A percentile compares a stretch with the other conserved stretches of the same genome.
Evolutionary conservation across 441 rosid genomes (phyloP).

Genomic region (Brassica hybrid): DNA sequence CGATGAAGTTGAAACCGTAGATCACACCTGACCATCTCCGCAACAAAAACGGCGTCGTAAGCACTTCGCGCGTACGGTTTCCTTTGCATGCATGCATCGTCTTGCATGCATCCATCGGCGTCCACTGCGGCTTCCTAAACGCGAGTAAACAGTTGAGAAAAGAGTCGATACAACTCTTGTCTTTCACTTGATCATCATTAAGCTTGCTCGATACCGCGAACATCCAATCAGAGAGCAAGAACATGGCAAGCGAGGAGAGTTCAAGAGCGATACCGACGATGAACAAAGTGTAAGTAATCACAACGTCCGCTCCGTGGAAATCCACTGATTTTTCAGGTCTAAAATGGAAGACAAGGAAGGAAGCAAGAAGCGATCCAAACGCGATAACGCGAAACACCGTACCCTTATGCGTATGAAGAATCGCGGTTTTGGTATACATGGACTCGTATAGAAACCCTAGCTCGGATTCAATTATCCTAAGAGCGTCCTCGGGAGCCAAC

Average conservation of each 20-base stretch:
- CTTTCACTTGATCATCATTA: conserved; percentile 13
- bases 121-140: conserved; percentile 40
- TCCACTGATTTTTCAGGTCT: conserved; percentile 4
- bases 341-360: conserved; percentile 45
- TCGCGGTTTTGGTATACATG: conserved; percentile 51
- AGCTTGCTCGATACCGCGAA: conserved; percentile 29
- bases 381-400: conserved; percentile 41
- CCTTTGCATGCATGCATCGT: not conserved
- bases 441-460: conserved; percentile 63
- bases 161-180: not conserved
- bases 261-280: conserved; percentile 55
- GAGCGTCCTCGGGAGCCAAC: conserved; percentile 43
- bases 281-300: conserved; percentile 52
- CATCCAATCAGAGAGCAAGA: conserved; percentile 59
- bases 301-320: conserved; percentile 40
- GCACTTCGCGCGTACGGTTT: not conserved
- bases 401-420: conserved; percentile 40
- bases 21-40: conserved; percentile 56
- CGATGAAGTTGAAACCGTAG: conserved; percentile 44
- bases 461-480: conserved; percentile 56
- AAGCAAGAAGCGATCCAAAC: conserved; percentile 35
- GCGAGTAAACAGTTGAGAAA: no score
- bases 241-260: conserved; percentile 32
- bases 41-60: conserved; percentile 30
- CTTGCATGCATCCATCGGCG: not conserved